Evolutionary conservation across 2,329 filamentous ascomycete species (phyloP).

Genomic region (Colletotrichum somersetense): DNA sequence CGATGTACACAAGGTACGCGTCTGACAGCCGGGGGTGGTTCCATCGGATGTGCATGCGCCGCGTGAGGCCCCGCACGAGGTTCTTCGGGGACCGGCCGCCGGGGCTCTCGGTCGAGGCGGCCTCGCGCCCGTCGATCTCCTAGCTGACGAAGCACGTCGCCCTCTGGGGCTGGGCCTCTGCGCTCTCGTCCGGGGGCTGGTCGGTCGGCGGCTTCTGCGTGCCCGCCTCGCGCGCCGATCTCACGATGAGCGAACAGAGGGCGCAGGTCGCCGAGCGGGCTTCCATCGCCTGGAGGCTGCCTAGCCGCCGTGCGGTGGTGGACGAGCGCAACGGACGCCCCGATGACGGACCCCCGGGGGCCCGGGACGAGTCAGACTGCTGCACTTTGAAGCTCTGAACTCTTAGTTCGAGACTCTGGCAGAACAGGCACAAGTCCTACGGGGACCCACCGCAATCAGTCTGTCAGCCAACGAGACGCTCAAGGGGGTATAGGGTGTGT

Average conservation of each 20-base stretch:
- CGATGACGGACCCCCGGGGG: background rate
- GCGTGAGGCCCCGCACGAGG: background rate
- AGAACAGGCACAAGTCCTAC: background rate
- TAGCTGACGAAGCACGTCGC: background rate
- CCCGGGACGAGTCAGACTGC: no score
- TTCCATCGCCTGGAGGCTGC: background rate
- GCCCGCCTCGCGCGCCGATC: background rate
- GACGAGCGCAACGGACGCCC: background rate
- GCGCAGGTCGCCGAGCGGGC: background rate
- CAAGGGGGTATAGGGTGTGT: no score
- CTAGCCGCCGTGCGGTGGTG: background rate
- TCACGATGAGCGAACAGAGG: background rate
- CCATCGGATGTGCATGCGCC: background rate
- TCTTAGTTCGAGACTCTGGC: background rate
- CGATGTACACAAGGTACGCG: background rate
- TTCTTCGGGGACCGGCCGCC: background rate
- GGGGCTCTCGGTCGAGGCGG: no score
- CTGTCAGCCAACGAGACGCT: background rate
- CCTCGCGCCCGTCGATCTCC: background rate
- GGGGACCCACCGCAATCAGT: background rate
- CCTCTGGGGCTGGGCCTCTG: no score
- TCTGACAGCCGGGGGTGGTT: background rate
- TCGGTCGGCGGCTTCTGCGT: background rate
- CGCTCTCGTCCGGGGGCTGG: background rate
- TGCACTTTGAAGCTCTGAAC: background rate